Evolutionary conservation across 2,329 filamentous ascomycete genomes (phyloP).

Genomic region (Didymella exigua): DNA sequence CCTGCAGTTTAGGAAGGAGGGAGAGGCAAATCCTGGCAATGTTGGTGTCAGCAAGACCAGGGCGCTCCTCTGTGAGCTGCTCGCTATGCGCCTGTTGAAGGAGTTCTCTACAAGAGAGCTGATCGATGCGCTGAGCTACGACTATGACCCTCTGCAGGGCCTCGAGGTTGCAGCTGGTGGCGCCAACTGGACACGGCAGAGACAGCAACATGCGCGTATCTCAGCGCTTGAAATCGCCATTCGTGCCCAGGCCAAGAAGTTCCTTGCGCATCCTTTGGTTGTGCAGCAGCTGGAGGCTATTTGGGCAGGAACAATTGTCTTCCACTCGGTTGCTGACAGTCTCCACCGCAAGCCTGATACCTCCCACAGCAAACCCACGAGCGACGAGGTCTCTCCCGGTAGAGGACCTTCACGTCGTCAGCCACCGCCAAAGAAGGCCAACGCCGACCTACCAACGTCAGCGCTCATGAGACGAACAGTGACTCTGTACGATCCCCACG

Average conservation of each 20-base stretch:
- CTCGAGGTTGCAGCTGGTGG: constrained; percentile 57
- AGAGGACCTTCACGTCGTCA: constrained; percentile 39
- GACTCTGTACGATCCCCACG: constrained; percentile 84
- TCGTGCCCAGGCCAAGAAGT: constrained; percentile 87
- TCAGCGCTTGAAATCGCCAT: constrained; percentile 94
- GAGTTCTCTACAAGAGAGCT: constrained; percentile 89
- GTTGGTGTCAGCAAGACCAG: constrained; percentile 82
- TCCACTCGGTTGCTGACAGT: constrained; percentile 85
- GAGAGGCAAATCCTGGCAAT: constrained; percentile 79
- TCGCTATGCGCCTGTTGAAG: constrained; percentile 86
- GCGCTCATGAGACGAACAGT: constrained; percentile 71
- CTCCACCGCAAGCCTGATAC: constrained; percentile 69
- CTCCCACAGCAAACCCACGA: constrained; percentile 31
- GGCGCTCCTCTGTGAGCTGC: constrained; percentile 85
- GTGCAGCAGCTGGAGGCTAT: constrained; percentile 96
- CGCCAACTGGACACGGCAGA: constrained; percentile 31
- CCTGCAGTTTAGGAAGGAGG: constrained; percentile 89
- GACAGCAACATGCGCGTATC: constrained; percentile 69
- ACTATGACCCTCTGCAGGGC: constrained; percentile 91
- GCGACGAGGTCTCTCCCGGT: constrained; percentile 36
- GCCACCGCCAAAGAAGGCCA: constrained; percentile 31
- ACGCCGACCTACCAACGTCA: constrained; percentile 30
- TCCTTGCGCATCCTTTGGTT: constrained; percentile 87
- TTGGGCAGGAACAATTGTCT: constrained; percentile 94
- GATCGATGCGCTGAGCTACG: constrained; percentile 92